These are phyloP conservation scores for Oxalis stricta DNA, from an alignment of 441 rosid genomes.

Conservation along the genomic window DNA sequence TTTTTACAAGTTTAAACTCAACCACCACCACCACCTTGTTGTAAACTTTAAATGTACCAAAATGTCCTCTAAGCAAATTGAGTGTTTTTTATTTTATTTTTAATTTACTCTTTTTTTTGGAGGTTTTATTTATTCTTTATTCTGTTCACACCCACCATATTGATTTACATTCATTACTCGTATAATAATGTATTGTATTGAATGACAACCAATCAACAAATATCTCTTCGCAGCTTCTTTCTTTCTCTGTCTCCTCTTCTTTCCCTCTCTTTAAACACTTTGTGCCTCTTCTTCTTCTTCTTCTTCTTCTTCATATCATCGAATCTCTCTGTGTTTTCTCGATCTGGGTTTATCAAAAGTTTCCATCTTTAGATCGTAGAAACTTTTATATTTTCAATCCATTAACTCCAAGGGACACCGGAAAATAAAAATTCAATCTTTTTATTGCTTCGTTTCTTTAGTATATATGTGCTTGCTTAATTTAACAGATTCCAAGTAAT, in stretches of 20 bases:
- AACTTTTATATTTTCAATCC: not conserved
- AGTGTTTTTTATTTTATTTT: not conserved
- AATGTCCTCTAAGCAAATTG: too few species aligned
- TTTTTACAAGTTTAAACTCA: too few species aligned
- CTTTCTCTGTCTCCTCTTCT: not conserved
- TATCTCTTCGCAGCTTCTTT: conserved; percentile 12
- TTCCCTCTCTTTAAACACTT: not conserved
- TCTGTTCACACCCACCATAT: too few species aligned
- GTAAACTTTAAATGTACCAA: too few species aligned
- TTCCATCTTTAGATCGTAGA: conserved; percentile 1
- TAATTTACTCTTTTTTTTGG: too few species aligned
- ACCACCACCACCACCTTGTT: too few species aligned
- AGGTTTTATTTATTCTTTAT: too few species aligned
- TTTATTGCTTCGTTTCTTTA: conserved; percentile 4
- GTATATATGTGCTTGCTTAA: conserved; percentile 11
- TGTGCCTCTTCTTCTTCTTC: not conserved
- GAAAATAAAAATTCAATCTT: too few species aligned
- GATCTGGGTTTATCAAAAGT: conserved; percentile 27
- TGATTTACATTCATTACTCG: conserved; percentile 3
- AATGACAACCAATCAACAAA: conserved; percentile 26
- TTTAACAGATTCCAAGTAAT: conserved; percentile 21
- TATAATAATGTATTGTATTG: not conserved
- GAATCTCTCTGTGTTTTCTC: conserved; percentile 22
- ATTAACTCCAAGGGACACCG: too few species aligned
- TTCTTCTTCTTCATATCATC: conserved; percentile 12